Evolutionary conservation across 805 yeast genomes (phyloP).

Genomic region (Cyberlindnera petersonii): DNA sequence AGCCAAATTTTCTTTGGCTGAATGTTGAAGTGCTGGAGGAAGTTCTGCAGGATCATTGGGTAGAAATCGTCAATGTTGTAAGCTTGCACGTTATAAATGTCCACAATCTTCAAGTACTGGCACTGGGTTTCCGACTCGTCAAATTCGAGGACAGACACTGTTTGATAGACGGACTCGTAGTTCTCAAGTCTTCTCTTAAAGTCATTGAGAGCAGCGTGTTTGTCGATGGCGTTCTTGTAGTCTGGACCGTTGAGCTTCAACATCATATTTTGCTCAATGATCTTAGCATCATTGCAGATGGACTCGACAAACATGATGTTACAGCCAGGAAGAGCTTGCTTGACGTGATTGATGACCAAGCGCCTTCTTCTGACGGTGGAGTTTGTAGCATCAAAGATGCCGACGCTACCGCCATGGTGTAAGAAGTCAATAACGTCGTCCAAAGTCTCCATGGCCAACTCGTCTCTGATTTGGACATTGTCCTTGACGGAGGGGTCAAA

Average conservation of each 20-base stretch:
- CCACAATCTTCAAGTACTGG: conserved; percentile 59
- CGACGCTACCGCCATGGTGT: conserved; percentile 38
- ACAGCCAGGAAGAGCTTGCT: conserved; percentile 32
- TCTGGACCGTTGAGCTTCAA: conserved; percentile 34
- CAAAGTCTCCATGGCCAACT: conserved; percentile 44
- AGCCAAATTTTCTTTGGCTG: conserved; percentile 22
- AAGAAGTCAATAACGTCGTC: conserved; percentile 34
- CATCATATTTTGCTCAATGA: conserved; percentile 30
- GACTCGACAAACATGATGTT: conserved; percentile 40
- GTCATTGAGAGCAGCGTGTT: conserved; percentile 27
- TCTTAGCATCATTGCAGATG: conserved; percentile 27
- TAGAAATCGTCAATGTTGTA: conserved; percentile 43
- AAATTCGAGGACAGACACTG: conserved; percentile 38
- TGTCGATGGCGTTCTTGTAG: conserved; percentile 20
- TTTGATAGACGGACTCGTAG: conserved; percentile 50
- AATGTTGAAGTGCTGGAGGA: conserved; percentile 21
- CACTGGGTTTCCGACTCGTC: conserved; percentile 42
- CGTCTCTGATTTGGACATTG: conserved; percentile 37
- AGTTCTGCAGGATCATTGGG: conserved; percentile 19
- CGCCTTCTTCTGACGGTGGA: conserved; percentile 41
- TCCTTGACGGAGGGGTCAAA: conserved; percentile 37
- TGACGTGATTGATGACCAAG: conserved; percentile 37
- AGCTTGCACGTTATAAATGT: conserved; percentile 53
- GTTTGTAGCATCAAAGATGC: conserved; percentile 51
- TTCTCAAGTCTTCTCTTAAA: conserved; percentile 45